Evolutionary conservation across 2,329 filamentous ascomycete genomes (phyloP), one percentile per base, ranked within the genome.

Genomic region (Biscogniauxia mediterranea): DNA sequence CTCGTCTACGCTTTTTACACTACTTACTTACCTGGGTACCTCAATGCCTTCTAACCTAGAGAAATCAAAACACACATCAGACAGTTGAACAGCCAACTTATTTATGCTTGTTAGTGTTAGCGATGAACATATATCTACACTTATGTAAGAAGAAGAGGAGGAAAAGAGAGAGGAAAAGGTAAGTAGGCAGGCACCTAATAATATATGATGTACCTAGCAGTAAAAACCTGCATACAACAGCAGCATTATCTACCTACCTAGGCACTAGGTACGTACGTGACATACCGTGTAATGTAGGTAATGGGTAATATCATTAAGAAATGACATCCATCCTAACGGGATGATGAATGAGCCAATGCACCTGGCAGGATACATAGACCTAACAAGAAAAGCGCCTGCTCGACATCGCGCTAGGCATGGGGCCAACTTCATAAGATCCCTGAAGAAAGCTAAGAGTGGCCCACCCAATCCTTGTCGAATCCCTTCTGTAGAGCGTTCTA

Each of bases 331-430:
- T 46, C 38, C 38, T 46, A 46, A 46, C 38, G 38, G 38, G 38
- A 46, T 52, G 50, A 25, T 52, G 50, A 52, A 52, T 52, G 50
- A 25, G 50, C 20, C 26, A 32, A 28, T 21, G 52, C 20, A 25
- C 25, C 17, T 38, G 54, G 32, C n/a, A 50, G 42, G 25, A 55
- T 55, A 28, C 53, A 25, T 55, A 28, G 25, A 55, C 19, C 8
- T 42, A 50, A 51, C 52, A 60, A 58, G 52, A 58, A 60, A 58
- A 59, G 56, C 59, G 60, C 61, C 62, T 68, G 62, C 62, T 66
- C 59, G 66, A 68, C 65, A 68, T 66, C 58, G 58, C 61, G 56
- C 64, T 66, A 68, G 58, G 56, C 38, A 60, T 54, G 54, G 64
- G 65, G 38, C 55, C 20, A 9, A 21, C 54, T 54, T 55, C 59